Evolutionary conservation across 495 filamentous ascomycete genomes (phyloP), one percentile per base, ranked within the genome.

Genomic region (Neurospora tetrasperma): DNA sequence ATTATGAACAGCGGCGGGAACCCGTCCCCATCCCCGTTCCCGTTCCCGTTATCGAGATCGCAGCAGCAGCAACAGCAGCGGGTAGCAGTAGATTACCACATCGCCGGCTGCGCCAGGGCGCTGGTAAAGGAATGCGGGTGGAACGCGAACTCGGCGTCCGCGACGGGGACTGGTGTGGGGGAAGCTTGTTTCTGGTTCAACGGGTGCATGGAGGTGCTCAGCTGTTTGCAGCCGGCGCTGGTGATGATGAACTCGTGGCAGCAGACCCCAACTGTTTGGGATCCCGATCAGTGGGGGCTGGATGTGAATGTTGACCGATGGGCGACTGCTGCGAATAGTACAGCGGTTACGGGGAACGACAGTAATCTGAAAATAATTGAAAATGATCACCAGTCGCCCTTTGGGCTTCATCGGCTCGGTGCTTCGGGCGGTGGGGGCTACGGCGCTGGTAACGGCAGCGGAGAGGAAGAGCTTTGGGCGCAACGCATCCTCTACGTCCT

Each of bases 131-230:
- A 98, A 78, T 97, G 94, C 78, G 88, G 89, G 16, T 99, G 96
- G 96, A 92, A 90, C 76, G 93, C 94, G 2, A 89, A 86, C 70
- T 91, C 46, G 0, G 20, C 20, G 10, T 48, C 46, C 4, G 46
- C 20, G 46, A 4, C 23, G 46, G 54, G 54, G 12, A 35, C 54
- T 62, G 93, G 94, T 5, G 87, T 98, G 59, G 94, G 93, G 10
- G 89, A 90, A 1, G 93, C 95, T 12, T 98, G 94, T 80, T 98
- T 98, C 82, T 98, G 95, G 94, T 82, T 97, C 20, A 98, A 96
- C 76, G 89, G 96, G 16, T 89, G 91, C 18, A 92, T 97, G 89
- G 96, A 99, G 78, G 83, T 98, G 14, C 85, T 98, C 31, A 92
- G 88, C 74, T 97, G 94, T 80, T 82, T 98, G 27, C 54, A 38